Conservation (phyloP, 1,139 yeast genomes). For the Pneumocystis sp. region DNA sequence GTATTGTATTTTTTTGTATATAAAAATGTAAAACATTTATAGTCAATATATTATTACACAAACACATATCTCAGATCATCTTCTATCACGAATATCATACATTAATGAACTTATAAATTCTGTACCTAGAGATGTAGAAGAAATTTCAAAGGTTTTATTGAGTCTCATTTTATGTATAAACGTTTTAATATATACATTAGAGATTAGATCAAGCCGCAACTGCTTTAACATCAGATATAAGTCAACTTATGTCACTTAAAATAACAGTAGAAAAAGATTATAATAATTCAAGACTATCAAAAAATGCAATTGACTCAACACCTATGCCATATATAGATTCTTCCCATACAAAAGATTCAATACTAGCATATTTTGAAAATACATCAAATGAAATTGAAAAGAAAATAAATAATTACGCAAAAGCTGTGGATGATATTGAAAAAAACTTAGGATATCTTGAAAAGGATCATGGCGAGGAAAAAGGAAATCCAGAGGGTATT, state of each 20-base stretch:
- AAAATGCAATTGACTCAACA: slow-evolving; percentile 43
- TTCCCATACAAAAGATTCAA: slow-evolving; percentile 34
- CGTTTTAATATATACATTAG: background rate
- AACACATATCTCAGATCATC: slow-evolving; percentile 64
- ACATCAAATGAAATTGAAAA: slow-evolving; percentile 38
- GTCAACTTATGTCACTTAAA: slow-evolving; percentile 28
- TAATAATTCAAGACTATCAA: background rate
- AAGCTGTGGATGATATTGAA: slow-evolving; percentile 55
- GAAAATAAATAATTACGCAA: slow-evolving; percentile 54
- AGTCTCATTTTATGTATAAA: background rate
- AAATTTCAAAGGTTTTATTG: slow-evolving; percentile 35
- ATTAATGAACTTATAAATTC: slow-evolving; percentile 62
- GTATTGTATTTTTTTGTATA: background rate
- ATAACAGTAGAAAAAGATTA: slow-evolving; percentile 22
- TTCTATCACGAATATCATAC: slow-evolving; percentile 46
- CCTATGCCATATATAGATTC: slow-evolving; percentile 53
- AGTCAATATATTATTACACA: slow-evolving; percentile 63
- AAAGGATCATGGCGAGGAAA: slow-evolving; percentile 21
- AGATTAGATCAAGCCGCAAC: slow-evolving; percentile 52
- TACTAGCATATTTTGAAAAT: slow-evolving; percentile 40
- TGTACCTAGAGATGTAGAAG: slow-evolving; percentile 73
- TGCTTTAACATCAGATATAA: slow-evolving; percentile 50
- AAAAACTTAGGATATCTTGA: slow-evolving; percentile 61
- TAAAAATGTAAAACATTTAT: background rate
- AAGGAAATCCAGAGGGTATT: slow-evolving; percentile 30